Evolutionary conservation across 1,284 basidiomycete genomes (phyloP).

Genomic region (Boletus smithii): DNA sequence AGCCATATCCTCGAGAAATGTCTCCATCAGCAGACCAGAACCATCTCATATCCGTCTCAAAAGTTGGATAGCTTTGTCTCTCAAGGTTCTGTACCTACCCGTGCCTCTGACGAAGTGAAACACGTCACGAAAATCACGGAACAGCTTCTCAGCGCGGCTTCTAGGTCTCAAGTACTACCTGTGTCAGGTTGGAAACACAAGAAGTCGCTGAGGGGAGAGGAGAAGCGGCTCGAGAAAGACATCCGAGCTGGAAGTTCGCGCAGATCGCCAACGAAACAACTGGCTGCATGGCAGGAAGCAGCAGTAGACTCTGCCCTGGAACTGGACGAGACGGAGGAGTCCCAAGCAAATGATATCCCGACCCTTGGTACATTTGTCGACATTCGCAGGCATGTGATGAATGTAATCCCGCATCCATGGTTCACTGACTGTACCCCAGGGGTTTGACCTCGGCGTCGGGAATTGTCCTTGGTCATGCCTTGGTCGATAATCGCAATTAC

Average conservation of each 20-base stretch:
- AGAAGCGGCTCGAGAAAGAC: slow-evolving; percentile 29
- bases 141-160: slow-evolving; percentile 28
- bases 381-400: slow-evolving; percentile 48
- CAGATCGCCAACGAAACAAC: slow-evolving; percentile 18
- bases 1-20: slow-evolving; percentile 12
- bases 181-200: slow-evolving; percentile 31
- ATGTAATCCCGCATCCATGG: not conserved
- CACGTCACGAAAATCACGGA: slow-evolving; percentile 27
- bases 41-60: not conserved
- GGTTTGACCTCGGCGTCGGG: slow-evolving; percentile 42
- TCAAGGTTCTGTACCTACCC: not conserved
- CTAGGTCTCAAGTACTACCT: slow-evolving; percentile 24
- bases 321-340: slow-evolving; percentile 20
- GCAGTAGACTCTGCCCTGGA: slow-evolving; percentile 4
- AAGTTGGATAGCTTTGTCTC: not conserved
- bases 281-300: slow-evolving; percentile 25
- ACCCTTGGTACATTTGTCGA: slow-evolving; percentile 56
- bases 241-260: slow-evolving; percentile 7
- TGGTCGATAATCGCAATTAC: slow-evolving; percentile 35
- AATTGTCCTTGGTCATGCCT: slow-evolving; percentile 45
- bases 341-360: slow-evolving; percentile 15
- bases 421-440: slow-evolving; percentile 35
- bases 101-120: slow-evolving; percentile 9
- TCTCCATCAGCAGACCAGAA: slow-evolving; percentile 4
- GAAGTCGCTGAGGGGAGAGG: slow-evolving; percentile 31